phyloP scores from a whole-genome alignment of 192 early-diverging fungal genomes.

The Backusella westeae region DNA sequence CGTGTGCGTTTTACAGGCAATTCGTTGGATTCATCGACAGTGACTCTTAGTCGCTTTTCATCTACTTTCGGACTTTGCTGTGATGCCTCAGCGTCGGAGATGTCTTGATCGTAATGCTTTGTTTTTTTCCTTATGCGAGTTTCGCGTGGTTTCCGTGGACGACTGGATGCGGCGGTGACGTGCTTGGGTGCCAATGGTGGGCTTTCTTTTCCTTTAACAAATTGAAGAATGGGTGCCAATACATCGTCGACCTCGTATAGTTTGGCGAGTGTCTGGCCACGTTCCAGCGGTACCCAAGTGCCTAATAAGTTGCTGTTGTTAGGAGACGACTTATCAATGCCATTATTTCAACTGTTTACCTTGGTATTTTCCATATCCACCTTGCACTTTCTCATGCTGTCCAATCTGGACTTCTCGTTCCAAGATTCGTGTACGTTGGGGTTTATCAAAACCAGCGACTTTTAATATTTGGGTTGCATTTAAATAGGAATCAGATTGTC shows the following conservation, averaged over 20 bases:
- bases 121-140: conserved; percentile 15
- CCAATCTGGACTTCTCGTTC: conserved; percentile 87
- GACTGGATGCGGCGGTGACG: conserved; percentile 38
- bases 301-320: conserved; percentile 19
- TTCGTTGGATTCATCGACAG: neutral
- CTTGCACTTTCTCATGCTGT: conserved; percentile 93
- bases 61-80: neutral
- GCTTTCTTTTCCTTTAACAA: conserved; percentile 58
- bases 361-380: conserved; percentile 96
- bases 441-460: conserved; percentile 92
- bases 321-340: no score
- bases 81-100: neutral
- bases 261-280: conserved; percentile 73
- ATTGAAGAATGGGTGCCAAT: conserved; percentile 79
- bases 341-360: conserved; percentile 54
- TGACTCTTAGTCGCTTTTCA: neutral
- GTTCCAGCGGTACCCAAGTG: conserved; percentile 81
- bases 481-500: conserved; percentile 81
- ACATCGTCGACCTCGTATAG: conserved; percentile 73
- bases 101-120: neutral
- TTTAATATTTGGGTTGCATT: conserved; percentile 98
- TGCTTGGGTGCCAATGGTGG: conserved; percentile 60
- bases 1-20: neutral
- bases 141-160: conserved; percentile 45
- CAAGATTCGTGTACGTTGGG: conserved; percentile 84